These are phyloP conservation scores for Hyaloscypha hepaticicola DNA, from an alignment of 495 filamentous ascomycete species.

Conservation along the genomic window DNA sequence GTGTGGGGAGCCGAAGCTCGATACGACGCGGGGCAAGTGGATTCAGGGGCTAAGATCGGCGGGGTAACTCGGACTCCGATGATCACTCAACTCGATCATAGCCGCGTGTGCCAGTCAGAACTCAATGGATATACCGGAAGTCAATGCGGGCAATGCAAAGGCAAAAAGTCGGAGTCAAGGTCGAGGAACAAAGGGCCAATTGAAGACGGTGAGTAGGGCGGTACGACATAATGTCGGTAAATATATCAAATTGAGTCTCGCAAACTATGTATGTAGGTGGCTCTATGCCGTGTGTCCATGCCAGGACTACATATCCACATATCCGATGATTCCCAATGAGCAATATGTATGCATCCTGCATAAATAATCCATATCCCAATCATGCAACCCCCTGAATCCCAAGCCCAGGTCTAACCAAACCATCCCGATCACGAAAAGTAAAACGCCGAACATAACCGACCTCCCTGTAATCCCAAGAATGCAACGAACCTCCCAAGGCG, in stretches of 20 bases:
- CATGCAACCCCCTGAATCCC: neutral
- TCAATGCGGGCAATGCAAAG: too few species aligned
- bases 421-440: conserved; percentile 1
- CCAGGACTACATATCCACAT: neutral
- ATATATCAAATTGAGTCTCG: neutral
- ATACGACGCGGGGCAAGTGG: neutral
- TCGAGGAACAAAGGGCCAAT: neutral
- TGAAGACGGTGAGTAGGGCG: neutral
- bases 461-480: conserved; percentile 6
- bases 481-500: conserved; percentile 7
- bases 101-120: too few species aligned
- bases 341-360: conserved; percentile 9
- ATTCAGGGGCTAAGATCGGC: neutral
- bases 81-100: neutral
- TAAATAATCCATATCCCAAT: neutral
- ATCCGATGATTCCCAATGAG: neutral
- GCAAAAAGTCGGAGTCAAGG: neutral
- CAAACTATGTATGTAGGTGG: conserved; percentile 1
- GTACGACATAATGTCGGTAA: neutral
- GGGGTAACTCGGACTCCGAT: neutral
- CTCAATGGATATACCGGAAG: too few species aligned
- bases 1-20: neutral
- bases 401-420: neutral
- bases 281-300: neutral
- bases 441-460: conserved; percentile 11